Percentiles rank a stretch among this genome's conserved stretches.
These are phyloP conservation scores for Draba incana DNA, from an alignment of 345 rosid genomes.

Conservation along the genomic window DNA sequence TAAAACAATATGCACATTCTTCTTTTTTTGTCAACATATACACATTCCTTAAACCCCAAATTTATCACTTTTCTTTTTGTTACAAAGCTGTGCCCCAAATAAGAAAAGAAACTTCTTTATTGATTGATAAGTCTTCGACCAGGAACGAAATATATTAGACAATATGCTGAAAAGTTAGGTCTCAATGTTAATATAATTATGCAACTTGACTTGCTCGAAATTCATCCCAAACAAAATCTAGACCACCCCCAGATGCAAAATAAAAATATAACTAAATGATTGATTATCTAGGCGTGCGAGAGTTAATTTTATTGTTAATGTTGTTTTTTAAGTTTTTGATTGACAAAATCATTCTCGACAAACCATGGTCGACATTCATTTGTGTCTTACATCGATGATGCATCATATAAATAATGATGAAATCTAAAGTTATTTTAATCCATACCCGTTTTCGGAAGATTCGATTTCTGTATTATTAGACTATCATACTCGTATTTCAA, in stretches of 20 bases:
- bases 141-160: neutral
- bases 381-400: no score
- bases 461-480: slow-evolving; percentile 23
- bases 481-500: slow-evolving; percentile 1
- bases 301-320: no score
- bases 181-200: neutral
- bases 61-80: neutral
- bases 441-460: slow-evolving; percentile 13
- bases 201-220: neutral
- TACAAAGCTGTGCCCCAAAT: neutral
- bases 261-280: neutral
- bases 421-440: neutral
- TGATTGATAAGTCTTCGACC: neutral
- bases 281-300: no score
- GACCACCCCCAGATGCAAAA: neutral
- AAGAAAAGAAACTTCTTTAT: neutral
- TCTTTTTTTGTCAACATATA: no score
- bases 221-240: neutral
- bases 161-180: neutral
- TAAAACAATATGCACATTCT: no score
- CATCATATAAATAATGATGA: neutral
- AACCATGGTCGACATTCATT: no score
- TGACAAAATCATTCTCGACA: no score
- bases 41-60: no score
- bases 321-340: no score